A percentile compares a stretch with the other conserved stretches of the same genome.
These are phyloP conservation scores for Mucor lusitanicus DNA, from an alignment of 371 early-diverging fungal species.

Conservation along the genomic window DNA sequence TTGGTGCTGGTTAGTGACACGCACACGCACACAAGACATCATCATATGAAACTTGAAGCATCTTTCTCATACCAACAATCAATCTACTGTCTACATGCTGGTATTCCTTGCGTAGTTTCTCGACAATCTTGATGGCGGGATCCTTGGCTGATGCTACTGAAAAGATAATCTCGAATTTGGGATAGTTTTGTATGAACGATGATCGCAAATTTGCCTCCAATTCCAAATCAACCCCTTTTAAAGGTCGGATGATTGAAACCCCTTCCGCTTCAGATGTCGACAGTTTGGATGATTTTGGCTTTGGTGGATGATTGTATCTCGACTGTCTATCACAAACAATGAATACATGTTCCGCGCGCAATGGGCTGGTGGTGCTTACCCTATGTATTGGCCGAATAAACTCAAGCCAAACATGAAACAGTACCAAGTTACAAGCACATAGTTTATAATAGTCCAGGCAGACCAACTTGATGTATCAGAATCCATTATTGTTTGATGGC, in stretches of 20 bases:
- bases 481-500: neutral
- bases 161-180: slow-evolving; percentile 81
- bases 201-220: slow-evolving; percentile 79
- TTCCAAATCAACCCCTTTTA: slow-evolving; percentile 88
- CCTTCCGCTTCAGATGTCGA: slow-evolving; percentile 55
- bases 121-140: slow-evolving; percentile 74
- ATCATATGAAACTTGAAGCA: neutral
- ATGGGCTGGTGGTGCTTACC: slow-evolving; percentile 21
- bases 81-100: slow-evolving; percentile 75
- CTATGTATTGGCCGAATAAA: slow-evolving; percentile 46
- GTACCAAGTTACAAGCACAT: slow-evolving; percentile 35
- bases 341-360: neutral
- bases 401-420: slow-evolving; percentile 43
- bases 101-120: slow-evolving; percentile 65
- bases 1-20: neutral
- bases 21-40: neutral
- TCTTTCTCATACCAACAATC: slow-evolving; percentile 63
- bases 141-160: slow-evolving; percentile 80
- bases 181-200: slow-evolving; percentile 84
- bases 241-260: slow-evolving; percentile 87
- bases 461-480: neutral
- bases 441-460: neutral
- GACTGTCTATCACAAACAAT: slow-evolving; percentile 39
- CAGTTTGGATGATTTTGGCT: slow-evolving; percentile 49
- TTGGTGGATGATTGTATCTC: slow-evolving; percentile 49